Evolutionary conservation across 306 rosid species (phyloP), one percentile per base, ranked within the genome.

Genomic region (Cucurbita maxima): DNA sequence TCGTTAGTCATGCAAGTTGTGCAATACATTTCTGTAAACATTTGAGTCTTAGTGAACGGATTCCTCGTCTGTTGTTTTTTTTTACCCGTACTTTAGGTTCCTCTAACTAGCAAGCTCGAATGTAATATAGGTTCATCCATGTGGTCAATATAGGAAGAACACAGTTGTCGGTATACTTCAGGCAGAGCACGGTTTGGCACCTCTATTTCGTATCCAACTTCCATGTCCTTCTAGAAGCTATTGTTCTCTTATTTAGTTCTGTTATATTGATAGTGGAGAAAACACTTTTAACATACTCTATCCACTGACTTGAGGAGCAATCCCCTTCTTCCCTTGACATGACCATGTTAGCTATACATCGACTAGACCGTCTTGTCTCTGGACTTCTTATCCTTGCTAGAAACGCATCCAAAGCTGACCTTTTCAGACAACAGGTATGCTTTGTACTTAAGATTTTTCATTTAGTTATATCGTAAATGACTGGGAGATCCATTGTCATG

Each of bases 71-170:
- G 63, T 11, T 51, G 16, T 25, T 58, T 25, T 51, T 50, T 16
- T 55, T 43, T 52, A 4, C 45, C 19, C 70, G 47, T n/a, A 12
- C 70, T 45, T 67, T 22, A 22, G 37, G 8, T 13, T 40, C 58
- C 78, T 48, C 5, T 72, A 74, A 75, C 72, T 84, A 45, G 82
- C 74, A 64, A 51, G 72, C 81, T 82, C 72, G 56, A 38, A 83
- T 82, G 80, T 82, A 75, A 71, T 77, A 34, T 76, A 91, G 97
- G 99, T 94, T 61, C 99, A 95, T 86, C 96, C 97, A 15, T 91
- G 99, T 58, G 99, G 97, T 83, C 97, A 95, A 79, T 95, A 95
- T 83, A 94, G 97, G 20, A 95, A 95, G 87, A 95, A 91, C 84
- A 91, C 99, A 3, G 81, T 94, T 78, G 86, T 91, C 74, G 99